Base-by-base conservation (phyloP, 1,284 basidiomycete genomes). In the Tilletia walkeri region DNA sequence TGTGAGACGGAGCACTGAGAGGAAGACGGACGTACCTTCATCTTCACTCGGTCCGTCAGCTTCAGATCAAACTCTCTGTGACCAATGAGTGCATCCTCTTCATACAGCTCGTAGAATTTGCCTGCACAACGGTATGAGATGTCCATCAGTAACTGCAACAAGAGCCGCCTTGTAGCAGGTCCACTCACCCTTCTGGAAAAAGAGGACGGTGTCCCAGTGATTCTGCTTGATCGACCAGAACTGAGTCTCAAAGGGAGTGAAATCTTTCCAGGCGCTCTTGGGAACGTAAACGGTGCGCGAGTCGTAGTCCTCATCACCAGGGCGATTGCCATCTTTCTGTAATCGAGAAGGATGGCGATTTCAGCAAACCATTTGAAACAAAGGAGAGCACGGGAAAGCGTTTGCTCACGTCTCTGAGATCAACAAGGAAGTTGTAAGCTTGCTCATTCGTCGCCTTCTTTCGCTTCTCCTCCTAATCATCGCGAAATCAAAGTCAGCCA, bases 171-270 rank as follows among this genome's bases (percentile, higher is more conserved):
- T 56, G 20, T 89, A 14, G 12, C 12, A 39, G n/a, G 6, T 10
- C 1, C n/a, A 38, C 59, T 38, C 34, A 63, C 93, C 94, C 89
- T 90, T 97, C 84, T 99, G 95, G 86, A 99, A 99, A 87, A 99
- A 99, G 54, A 99, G 85, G 20, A 98, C 88, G 87, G 85, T 92
- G 76, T 72, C 83, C 72, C 73, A 80, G 68, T 82, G 79, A 47
- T 80, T 77, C 72, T 82, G 80, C 76, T 82, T 82, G 74, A 82
- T 78, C 66, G 74, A 70, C 81, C 81, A 83, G 68, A 81, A 83
- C 67, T 83, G 81, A 79, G 90, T 93, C 86, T 99, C 95, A 80
- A 99, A 99, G 0, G 95, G 94, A 0, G 94, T 95, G 80, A 99
- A 96, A 1, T 87, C 86, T 18, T 87, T 86, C 94, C 94, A 96